phyloP scores from a whole-genome alignment of 2,329 filamentous ascomycete genomes.

The Atkinsonella hypoxylon region DNA sequence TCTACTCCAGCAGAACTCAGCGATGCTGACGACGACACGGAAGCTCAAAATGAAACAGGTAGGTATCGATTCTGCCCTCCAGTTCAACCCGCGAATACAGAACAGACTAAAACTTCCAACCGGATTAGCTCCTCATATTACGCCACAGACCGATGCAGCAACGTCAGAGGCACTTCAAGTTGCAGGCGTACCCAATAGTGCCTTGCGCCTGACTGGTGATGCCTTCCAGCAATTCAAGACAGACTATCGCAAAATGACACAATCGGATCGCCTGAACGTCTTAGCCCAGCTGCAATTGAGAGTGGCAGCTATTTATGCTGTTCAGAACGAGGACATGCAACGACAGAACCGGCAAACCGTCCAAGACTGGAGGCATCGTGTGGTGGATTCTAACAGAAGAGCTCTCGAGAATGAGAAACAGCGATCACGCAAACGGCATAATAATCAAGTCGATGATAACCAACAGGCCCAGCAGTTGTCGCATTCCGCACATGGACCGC shows the following conservation, averaged over 20 bases:
- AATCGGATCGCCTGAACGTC: constrained; percentile 25
- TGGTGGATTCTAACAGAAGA: constrained; percentile 23
- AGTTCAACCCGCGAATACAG: neutral
- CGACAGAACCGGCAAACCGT: constrained; percentile 26
- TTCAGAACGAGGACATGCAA: constrained; percentile 32
- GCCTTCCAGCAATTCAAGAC: constrained; percentile 30
- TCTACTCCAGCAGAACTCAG: constrained; percentile 21
- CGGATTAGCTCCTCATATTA: neutral
- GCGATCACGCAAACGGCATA: constrained; percentile 12
- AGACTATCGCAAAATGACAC: constrained; percentile 31
- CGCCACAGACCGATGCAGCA: constrained; percentile 19
- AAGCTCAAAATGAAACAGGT: constrained; percentile 13
- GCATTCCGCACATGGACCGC: constrained; percentile 8
- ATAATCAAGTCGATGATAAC: neutral
- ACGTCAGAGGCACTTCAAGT: constrained; percentile 26
- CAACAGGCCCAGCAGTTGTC: neutral
- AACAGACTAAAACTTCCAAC: neutral
- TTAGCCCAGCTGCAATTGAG: constrained; percentile 29
- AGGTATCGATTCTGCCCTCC: neutral
- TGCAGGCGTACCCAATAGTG: constrained; percentile 26
- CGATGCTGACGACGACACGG: constrained; percentile 21
- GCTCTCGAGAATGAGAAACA: constrained; percentile 17
- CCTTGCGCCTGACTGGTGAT: constrained; percentile 29
- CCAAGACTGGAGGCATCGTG: constrained; percentile 25
- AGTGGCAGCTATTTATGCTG: constrained; percentile 31